A percentile compares a stretch with the other conserved stretches of the same genome.
These are phyloP conservation scores for Ceratopteris richardii DNA, from an alignment of 75 land plant species.

Conservation along the genomic window DNA sequence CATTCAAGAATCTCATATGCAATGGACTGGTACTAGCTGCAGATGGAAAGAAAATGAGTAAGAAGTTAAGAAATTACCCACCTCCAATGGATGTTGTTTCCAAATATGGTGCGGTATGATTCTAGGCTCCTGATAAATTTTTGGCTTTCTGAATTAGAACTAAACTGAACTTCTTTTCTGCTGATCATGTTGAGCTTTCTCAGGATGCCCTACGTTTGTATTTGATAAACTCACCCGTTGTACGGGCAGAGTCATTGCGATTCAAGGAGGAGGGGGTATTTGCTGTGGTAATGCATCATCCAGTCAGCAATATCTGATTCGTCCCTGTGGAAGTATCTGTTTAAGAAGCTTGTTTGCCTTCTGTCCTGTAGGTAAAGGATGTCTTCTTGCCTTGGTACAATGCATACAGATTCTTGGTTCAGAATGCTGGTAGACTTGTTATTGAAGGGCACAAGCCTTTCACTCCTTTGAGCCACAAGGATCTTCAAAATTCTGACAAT, in stretches of 20 bases:
- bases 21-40: conserved; percentile 95
- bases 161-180: no score
- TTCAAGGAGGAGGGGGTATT: conserved; percentile 91
- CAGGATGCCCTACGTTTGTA: conserved; percentile 96
- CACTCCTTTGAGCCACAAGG: conserved; percentile 41
- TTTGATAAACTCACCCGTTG: conserved; percentile 97
- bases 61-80: conserved; percentile 87
- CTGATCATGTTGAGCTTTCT: background rate
- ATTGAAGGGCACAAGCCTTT: conserved; percentile 68
- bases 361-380: conserved; percentile 69
- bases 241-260: conserved; percentile 79
- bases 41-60: conserved; percentile 99
- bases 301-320: no score
- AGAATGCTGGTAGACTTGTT: conserved; percentile 81
- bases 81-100: conserved; percentile 72
- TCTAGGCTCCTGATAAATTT: background rate
- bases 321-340: no score
- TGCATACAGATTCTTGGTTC: conserved; percentile 96
- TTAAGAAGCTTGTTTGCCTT: no score
- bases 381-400: conserved; percentile 99
- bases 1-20: conserved; percentile 93
- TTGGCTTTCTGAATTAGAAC: background rate
- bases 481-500: conserved; percentile 62
- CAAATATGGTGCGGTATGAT: conserved; percentile 96
- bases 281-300: conserved; percentile 56